Conservation (phyloP, 1,139 yeast genomes). For the Pichia terricola region DNA sequence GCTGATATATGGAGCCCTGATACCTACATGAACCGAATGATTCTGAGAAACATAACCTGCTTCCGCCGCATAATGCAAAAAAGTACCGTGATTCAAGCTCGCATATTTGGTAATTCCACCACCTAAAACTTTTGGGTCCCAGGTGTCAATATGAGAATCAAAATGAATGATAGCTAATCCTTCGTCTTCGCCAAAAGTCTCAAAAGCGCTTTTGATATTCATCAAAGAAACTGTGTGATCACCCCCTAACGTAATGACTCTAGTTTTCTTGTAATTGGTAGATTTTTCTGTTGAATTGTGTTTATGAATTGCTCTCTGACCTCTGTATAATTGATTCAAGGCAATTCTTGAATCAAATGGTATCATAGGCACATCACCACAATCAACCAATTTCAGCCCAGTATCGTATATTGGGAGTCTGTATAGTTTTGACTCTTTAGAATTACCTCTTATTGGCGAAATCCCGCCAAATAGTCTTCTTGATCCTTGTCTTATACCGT, state of each 20-base stretch:
- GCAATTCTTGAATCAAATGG: conserved; percentile 48
- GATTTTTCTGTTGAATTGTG: conserved; percentile 18
- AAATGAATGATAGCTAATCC: conserved; percentile 43
- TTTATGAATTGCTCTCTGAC: conserved; percentile 37
- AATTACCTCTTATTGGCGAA: conserved; percentile 28
- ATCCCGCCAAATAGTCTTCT: conserved; percentile 31
- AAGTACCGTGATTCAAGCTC: conserved; percentile 46
- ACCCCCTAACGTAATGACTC: conserved; percentile 46
- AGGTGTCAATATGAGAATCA: conserved; percentile 52
- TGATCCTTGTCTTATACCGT: conserved; percentile 33
- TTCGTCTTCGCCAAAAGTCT: conserved; percentile 27
- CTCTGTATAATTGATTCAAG: conserved; percentile 43
- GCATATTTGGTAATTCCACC: conserved; percentile 45
- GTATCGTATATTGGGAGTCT: conserved; percentile 21
- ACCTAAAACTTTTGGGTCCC: conserved; percentile 48
- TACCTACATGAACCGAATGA: conserved; percentile 42
- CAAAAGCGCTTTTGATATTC: conserved; percentile 41
- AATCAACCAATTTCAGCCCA: conserved; percentile 33
- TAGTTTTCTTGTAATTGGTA: conserved; percentile 16
- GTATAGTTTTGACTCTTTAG: conserved; percentile 22
- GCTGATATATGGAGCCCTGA: conserved; percentile 43
- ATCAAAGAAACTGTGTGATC: conserved; percentile 48
- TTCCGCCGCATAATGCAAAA: conserved; percentile 50
- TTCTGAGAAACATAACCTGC: conserved; percentile 37
- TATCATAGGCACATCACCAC: conserved; percentile 49